Conservation (phyloP, 495 filamentous ascomycete species). For the Glarea lozoyensis region DNA sequence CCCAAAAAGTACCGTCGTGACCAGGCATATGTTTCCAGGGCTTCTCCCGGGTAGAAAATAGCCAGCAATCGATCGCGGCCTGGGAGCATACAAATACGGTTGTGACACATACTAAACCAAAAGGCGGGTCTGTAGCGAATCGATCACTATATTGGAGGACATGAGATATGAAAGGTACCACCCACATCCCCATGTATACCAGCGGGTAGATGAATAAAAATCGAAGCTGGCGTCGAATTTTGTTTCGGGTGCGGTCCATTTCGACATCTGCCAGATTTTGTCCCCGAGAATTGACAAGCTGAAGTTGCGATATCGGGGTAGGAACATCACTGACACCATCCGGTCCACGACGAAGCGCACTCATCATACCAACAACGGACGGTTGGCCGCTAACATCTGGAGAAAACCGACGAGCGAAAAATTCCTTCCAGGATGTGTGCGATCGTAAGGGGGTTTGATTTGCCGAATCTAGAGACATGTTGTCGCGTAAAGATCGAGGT, state of each 20-base stretch:
- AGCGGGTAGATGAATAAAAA: slow-evolving; percentile 64
- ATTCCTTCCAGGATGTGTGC: slow-evolving; percentile 10
- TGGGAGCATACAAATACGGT: slow-evolving; percentile 44
- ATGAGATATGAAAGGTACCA: slow-evolving; percentile 59
- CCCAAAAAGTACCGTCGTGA: slow-evolving; percentile 30
- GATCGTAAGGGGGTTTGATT: neutral
- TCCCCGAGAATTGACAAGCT: slow-evolving; percentile 14
- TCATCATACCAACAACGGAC: slow-evolving; percentile 14
- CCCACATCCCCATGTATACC: slow-evolving; percentile 63
- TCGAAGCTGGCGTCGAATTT: slow-evolving; percentile 56
- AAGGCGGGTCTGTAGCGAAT: slow-evolving; percentile 39
- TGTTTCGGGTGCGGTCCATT: slow-evolving; percentile 34
- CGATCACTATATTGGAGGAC: slow-evolving; percentile 48
- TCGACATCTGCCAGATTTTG: slow-evolving; percentile 21
- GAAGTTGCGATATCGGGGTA: slow-evolving; percentile 11
- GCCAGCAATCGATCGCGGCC: slow-evolving; percentile 54
- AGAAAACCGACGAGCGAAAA: slow-evolving; percentile 8
- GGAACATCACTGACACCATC: neutral
- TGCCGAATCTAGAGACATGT: neutral
- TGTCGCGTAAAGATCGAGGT: neutral
- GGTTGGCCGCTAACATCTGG: slow-evolving; percentile 3
- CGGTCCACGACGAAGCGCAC: slow-evolving; percentile 8
- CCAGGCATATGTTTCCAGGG: slow-evolving; percentile 56
- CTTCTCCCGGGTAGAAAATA: slow-evolving; percentile 57
- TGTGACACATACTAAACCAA: slow-evolving; percentile 43